phyloP scores from a whole-genome alignment of 1,284 basidiomycete species.

The Ceratobasidium sp. region DNA sequence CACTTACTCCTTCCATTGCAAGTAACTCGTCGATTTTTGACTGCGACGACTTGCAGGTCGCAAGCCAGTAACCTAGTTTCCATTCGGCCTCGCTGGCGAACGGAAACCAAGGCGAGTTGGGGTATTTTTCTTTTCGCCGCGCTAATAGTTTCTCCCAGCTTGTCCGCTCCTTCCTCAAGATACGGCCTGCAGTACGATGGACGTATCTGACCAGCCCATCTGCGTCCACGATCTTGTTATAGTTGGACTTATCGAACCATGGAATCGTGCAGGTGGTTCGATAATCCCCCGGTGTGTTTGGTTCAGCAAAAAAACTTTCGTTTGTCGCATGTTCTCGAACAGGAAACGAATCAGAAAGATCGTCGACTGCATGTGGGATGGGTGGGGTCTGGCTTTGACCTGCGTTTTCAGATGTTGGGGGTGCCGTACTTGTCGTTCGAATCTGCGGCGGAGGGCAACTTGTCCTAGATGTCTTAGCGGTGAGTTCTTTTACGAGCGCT shows the following conservation, averaged over 20 bases:
- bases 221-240: neutral
- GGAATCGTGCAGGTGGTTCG: neutral
- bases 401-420: no score
- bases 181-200: neutral
- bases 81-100: conserved; percentile 2
- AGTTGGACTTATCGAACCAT: neutral
- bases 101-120: neutral
- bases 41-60: conserved; percentile 16
- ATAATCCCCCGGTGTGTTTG: no score
- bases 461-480: no score
- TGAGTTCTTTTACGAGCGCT: no score
- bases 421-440: no score
- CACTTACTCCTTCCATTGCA: conserved; percentile 10
- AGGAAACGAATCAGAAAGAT: no score
- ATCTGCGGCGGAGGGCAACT: no score
- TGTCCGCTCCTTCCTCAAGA: neutral
- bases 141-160: neutral
- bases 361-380: no score
- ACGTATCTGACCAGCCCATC: neutral
- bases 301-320: no score
- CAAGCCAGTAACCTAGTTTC: conserved; percentile 10
- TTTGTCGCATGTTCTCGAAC: no score
- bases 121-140: neutral
- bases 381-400: no score
- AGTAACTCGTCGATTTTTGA: conserved; percentile 24